Evolutionary conservation across 2,329 filamentous ascomycete species (phyloP), one percentile per base, ranked within the genome.

Genomic region (Penicillium corylophilum): DNA sequence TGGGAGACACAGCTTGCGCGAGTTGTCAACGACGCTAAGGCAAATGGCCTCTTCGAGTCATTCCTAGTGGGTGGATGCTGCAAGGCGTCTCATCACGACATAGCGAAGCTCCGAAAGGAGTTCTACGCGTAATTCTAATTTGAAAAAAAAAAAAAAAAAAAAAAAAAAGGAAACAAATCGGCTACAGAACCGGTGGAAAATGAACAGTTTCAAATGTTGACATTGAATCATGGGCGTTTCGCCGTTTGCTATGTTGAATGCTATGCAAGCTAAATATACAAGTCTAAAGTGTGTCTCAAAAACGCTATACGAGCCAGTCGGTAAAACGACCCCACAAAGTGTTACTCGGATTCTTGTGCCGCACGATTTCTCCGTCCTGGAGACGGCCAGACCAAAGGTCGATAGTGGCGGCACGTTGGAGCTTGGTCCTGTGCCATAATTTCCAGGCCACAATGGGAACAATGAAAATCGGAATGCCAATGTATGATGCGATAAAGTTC

Each of bases 51-150:
- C 23, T 67, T 67, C 46, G 49, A 50, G 9, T 57, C 59, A 0
- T 69, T 77, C 38, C 55, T 77, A 42, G 74, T 77, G 2, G 76
- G 76, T 4, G 76, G 76, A 12, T 78, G 76, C 55, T 78, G 76
- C 62, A 78, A 77, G 57, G 72, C 72, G 7, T 71, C 67, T 3
- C 70, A 73, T 22, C 58, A 58, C 9, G 64, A 73, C 54, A 73
- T 74, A 43, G 53, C 51, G 43, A 64, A 64, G 28, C 63, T 74
- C 26, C 51, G 55, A 15, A 45, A 63, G 35, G 56, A 63, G 33
- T 59, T 66, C 13, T 38, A 44, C 13, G 31, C 22, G 18, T 13
- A 24, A 36, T 50, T 10, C 35, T 4, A 46, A 23, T 1, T 9
- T 43, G 24, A 10, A 35, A 50, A 20, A 29, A n/a, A n/a, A n/a